phyloP scores from a whole-genome alignment of 768 basidiomycete genomes.

The Tylopilus balloui region DNA sequence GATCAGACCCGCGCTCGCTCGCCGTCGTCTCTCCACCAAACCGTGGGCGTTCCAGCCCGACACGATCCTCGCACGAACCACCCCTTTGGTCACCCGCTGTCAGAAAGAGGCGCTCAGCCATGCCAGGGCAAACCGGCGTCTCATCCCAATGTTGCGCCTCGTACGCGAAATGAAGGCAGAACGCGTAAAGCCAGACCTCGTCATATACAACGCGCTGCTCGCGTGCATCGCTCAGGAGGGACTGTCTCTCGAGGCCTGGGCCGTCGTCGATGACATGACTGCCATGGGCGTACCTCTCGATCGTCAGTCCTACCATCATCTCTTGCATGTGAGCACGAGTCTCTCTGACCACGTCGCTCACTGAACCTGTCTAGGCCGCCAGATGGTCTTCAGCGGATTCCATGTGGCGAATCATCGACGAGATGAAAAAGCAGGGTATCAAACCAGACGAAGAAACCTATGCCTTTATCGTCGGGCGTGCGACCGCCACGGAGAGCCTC shows the following conservation, averaged over 20 bases:
- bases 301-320: conserved; percentile 49
- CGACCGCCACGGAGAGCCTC: conserved; percentile 44
- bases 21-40: neutral
- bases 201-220: conserved; percentile 57
- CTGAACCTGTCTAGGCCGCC: conserved; percentile 41
- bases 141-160: conserved; percentile 39
- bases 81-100: conserved; percentile 27
- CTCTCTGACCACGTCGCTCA: neutral
- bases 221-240: conserved; percentile 42
- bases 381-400: conserved; percentile 35
- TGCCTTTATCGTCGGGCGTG: conserved; percentile 47
- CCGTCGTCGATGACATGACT: conserved; percentile 67
- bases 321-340: conserved; percentile 50
- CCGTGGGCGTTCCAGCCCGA: conserved; percentile 27
- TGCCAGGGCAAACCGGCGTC: conserved; percentile 35
- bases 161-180: conserved; percentile 56
- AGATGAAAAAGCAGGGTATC: conserved; percentile 50
- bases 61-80: conserved; percentile 22
- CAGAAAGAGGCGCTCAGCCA: conserved; percentile 31
- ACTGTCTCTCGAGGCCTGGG: conserved; percentile 51
- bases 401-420: conserved; percentile 48
- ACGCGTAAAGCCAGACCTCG: conserved; percentile 48
- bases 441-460: conserved; percentile 52
- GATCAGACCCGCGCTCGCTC: too few species aligned
- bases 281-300: conserved; percentile 46